Conservation (phyloP, 2,329 filamentous ascomycete species). For the Penicillium sp. region DNA sequence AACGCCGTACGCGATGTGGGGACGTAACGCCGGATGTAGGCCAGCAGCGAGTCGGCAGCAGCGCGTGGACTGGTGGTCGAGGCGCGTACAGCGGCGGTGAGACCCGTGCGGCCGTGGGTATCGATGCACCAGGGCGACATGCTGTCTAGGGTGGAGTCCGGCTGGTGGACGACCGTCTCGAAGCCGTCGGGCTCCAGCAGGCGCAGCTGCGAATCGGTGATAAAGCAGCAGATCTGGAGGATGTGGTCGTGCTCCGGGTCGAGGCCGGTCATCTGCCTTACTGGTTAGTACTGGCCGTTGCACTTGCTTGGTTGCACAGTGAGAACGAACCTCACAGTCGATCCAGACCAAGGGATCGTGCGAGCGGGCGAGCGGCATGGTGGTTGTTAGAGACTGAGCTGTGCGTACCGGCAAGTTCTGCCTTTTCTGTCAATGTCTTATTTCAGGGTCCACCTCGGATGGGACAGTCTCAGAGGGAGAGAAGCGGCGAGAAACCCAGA, state of each 20-base stretch:
- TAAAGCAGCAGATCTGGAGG: slow-evolving; percentile 86
- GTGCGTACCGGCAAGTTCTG: too few species aligned
- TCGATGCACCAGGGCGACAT: slow-evolving; percentile 90
- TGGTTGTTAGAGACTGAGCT: slow-evolving; percentile 10
- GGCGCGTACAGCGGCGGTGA: slow-evolving; percentile 70
- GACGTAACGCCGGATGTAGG: slow-evolving; percentile 71
- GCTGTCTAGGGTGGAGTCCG: slow-evolving; percentile 63
- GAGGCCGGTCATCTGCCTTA: slow-evolving; percentile 94
- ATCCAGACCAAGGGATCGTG: slow-evolving; percentile 78
- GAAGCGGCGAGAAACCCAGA: slow-evolving; percentile 12
- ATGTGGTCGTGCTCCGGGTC: slow-evolving; percentile 76
- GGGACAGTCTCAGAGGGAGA: slow-evolving; percentile 3
- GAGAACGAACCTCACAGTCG: slow-evolving; percentile 63
- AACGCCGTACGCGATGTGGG: slow-evolving; percentile 66
- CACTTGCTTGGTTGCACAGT: neutral
- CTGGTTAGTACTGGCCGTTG: slow-evolving; percentile 3
- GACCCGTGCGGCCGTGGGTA: slow-evolving; percentile 76
- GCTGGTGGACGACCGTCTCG: slow-evolving; percentile 74
- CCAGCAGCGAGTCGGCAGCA: slow-evolving; percentile 69
- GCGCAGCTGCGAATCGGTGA: slow-evolving; percentile 77
- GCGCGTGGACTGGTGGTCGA: slow-evolving; percentile 69
- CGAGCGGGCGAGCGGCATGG: slow-evolving; percentile 50
- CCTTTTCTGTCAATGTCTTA: too few species aligned
- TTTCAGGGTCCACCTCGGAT: neutral
- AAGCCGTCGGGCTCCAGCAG: slow-evolving; percentile 74